phyloP scores from a whole-genome alignment of 1,284 basidiomycete species.

The Wolfiporia cocos region DNA sequence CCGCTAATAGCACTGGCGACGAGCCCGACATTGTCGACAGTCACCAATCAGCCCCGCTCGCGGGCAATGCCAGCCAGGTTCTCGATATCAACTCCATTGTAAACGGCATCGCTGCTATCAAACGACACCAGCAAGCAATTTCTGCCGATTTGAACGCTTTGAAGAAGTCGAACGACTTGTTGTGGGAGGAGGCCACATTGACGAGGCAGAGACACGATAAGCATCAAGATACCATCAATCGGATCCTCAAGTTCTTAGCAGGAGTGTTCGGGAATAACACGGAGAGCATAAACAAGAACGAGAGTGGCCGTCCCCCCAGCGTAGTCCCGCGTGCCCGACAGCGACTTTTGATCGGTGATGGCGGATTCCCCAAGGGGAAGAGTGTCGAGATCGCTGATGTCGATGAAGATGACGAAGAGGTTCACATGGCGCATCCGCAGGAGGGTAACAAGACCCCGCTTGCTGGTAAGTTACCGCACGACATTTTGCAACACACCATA shows the following conservation, averaged over 20 bases:
- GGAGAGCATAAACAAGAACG: conserved; percentile 36
- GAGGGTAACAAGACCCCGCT: conserved; percentile 14
- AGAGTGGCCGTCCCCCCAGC: conserved; percentile 32
- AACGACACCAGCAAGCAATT: conserved; percentile 88
- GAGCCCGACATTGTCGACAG: conserved; percentile 24
- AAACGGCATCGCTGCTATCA: conserved; percentile 83
- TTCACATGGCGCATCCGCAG: conserved; percentile 11
- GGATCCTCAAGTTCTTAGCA: conserved; percentile 92
- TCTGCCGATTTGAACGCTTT: conserved; percentile 85
- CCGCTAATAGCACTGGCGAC: conserved; percentile 24
- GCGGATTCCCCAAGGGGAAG: conserved; percentile 29
- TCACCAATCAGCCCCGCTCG: conserved; percentile 13
- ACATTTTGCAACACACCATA: conserved; percentile 1
- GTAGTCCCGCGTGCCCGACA: conserved; percentile 47
- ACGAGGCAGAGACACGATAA: conserved; percentile 81
- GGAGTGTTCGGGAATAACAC: conserved; percentile 78
- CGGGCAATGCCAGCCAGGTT: conserved; percentile 40
- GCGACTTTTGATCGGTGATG: conserved; percentile 66
- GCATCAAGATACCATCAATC: conserved; percentile 96
- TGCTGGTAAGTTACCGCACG: conserved; percentile 11
- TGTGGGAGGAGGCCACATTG: conserved; percentile 90
- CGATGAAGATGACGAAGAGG: conserved; percentile 32
- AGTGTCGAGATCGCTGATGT: conserved; percentile 32
- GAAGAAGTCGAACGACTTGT: conserved; percentile 80
- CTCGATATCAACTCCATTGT: conserved; percentile 75